Evolutionary conservation across 495 filamentous ascomycete species (phyloP), one percentile per base, ranked within the genome.

Genomic region (Penicillium roqueforti): DNA sequence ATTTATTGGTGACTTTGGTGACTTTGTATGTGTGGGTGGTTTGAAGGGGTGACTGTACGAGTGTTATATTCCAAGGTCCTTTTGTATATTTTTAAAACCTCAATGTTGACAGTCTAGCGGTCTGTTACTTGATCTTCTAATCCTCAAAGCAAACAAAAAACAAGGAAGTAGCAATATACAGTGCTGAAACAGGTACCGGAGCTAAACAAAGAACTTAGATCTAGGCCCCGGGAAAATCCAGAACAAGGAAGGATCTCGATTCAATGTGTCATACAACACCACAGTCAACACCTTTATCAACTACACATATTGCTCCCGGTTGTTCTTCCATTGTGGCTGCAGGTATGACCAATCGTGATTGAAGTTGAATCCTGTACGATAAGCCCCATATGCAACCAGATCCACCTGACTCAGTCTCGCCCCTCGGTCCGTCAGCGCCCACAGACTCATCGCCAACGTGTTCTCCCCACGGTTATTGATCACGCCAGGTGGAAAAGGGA

Each of bases 401-500:
- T 73, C 67, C 42, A 77, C 70, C 37, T 53, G 55, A 36, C 68
- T 65, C 43, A 77, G 31, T 31, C 47, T 54, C 6, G 67, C 75
- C 14, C 70, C 71, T 11, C 43, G 57, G 37, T 76, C 75, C 9
- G 63, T 71, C 65, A 73, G 59, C 6, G 69, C 73, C 76, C 77
- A 80, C 51, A 80, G 11, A 55, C 71, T 76, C 18, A 80, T 61
- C 10, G 68, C 72, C 39, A 80, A n/a, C 5, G 66, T 70, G 55
- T 81, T 79, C 50, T 64, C 29, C 0, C 73, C 73, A 8, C 63
- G 62, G 55, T 71, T 76, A 38, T 80, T 80, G 52, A 78, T 61
- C 13, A 79, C 61, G 3, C 78, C 77, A 0, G 73, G 76, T 7
- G 75, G 78, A 43, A 80, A 61, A 0, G 76, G 76, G 58, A 80